Evolutionary conservation across 352 stramenopile genomes (phyloP), one percentile per base, ranked within the genome.

Genomic region (Plasmopara viticola): DNA sequence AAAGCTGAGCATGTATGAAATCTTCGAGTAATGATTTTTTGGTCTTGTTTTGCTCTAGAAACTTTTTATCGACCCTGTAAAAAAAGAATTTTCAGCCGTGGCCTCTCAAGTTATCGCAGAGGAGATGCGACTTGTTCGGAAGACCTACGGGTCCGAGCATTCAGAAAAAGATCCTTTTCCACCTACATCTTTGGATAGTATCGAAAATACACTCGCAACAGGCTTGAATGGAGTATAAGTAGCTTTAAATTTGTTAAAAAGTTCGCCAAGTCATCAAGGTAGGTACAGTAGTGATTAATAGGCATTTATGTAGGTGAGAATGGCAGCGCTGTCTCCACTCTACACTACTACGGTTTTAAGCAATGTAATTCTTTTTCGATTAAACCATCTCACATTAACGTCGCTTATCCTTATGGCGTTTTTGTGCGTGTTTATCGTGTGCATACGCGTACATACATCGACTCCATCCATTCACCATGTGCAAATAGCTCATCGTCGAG

Each of bases 21-120:
- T 10, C 29, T 17, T 20, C 8, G 6, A 44, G 31, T 56, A 34
- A 49, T 45, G 42, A 13, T 42, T 1, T 3, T 35, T 35, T 30
- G 9, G 40, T 15, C 20, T 45, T 25, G 31, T 6, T 8, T 47
- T 47, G 42, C 2, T 18, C 4, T 50, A 90, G 80, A 94, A 94
- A 88, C 64, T 90, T 18, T 72, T 94, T 44, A 82, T 94, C 25
- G 80, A 91, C 29, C 75, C 78, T 2, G 66, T 90, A 9, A 88
- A 87, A 53, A 91, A 91, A 45, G 80, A 94, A 34, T 88, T 90
- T 47, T 79, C 74, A 5, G 66, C 62, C 0, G 71, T 90, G 29
- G 78, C 83, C 0, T 53, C 65, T 18, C 66, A 69, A 29, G 67
- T 88, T 8, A 62, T 93, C 30, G 56, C 65, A 0, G 70, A 87